Evolutionary conservation across 2,329 filamentous ascomycete species (phyloP), one percentile per base, ranked within the genome.

Genomic region (Cladosporium sp.): DNA sequence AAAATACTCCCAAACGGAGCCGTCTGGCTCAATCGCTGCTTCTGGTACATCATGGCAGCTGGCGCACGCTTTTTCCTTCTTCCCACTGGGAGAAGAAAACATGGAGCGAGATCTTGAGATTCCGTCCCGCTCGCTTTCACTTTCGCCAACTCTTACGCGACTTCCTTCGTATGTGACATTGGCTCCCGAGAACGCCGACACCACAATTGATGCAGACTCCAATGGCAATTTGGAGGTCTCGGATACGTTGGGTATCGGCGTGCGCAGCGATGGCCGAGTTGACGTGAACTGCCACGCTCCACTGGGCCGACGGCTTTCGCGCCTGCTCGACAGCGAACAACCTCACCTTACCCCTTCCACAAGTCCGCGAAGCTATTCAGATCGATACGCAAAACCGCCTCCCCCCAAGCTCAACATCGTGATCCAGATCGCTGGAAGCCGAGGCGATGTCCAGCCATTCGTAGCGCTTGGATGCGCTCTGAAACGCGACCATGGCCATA

Each of bases 391-490:
- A 28, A 28, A 28, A n/a, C 19, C 22, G 28, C 34, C 33, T 9
- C 32, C 49, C 7, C 41, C 33, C 1, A 37, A 31, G 6, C 34
- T 87, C 53, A 88, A 88, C 67, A 76, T 89, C 32, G 85, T 87
- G 40, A 83, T 89, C 46, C 85, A 89, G 60, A 84, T 89, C 19
- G 84, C 89, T 10, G 86, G 86, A 5, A 87, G 84, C 9, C 76
- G 86, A 40, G 86, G 86, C 46, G 86, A 89, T 62, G 84, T 89
- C 1, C 86, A 90, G 65, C 86, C 86, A 0, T 89, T 89, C 62
- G 74, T 89, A n/a, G 84, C 85, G 0, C 67, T 89, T 2, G 86
- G 85, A 1, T 80, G 83, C 58, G 77, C 79, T 0, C 68, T 90
- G 32, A 80, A 83, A 54, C 75, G 81, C 10, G 78, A 75, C 0